Evolutionary conservation across 768 basidiomycete species (phyloP).

Genomic region (Boletus reticulatus): DNA sequence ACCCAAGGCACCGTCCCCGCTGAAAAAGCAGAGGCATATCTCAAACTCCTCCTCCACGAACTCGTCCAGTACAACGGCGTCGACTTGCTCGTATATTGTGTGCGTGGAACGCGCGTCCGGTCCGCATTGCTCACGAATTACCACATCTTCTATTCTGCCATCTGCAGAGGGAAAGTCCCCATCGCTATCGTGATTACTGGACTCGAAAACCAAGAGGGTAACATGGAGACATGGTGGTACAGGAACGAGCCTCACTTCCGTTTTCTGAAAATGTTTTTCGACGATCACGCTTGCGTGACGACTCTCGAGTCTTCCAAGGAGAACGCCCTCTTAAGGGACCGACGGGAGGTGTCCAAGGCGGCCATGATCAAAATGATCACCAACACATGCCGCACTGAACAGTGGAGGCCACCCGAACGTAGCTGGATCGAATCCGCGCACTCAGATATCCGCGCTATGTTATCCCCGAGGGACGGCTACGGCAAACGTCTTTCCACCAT

Average conservation of each 20-base stretch:
- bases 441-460: constrained; percentile 25
- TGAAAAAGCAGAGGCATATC: constrained; percentile 29
- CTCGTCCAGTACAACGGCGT: constrained; percentile 36
- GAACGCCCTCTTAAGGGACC: constrained; percentile 10
- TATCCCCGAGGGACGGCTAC: constrained; percentile 11
- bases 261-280: constrained; percentile 26
- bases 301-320: constrained; percentile 19
- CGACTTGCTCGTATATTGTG: constrained; percentile 40
- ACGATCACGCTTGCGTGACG: constrained; percentile 33
- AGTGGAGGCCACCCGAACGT: constrained; percentile 29
- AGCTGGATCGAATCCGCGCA: constrained; percentile 26
- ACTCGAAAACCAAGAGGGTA: constrained; percentile 36
- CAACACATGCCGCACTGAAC: constrained; percentile 16
- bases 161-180: constrained; percentile 40
- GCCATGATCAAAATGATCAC: constrained; percentile 22
- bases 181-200: constrained; percentile 41
- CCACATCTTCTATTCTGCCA: constrained; percentile 37
- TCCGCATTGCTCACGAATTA: constrained; percentile 37
- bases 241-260: constrained; percentile 24
- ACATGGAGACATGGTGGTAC: constrained; percentile 35
- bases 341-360: constrained; percentile 25
- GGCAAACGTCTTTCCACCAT: constrained; percentile 13
- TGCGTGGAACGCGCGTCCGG: constrained; percentile 38
- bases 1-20: constrained; percentile 26
- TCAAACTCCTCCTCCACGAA: constrained; percentile 35